Base-by-base conservation (phyloP, 306 rosid genomes). In the Acmispon strigosus region DNA sequence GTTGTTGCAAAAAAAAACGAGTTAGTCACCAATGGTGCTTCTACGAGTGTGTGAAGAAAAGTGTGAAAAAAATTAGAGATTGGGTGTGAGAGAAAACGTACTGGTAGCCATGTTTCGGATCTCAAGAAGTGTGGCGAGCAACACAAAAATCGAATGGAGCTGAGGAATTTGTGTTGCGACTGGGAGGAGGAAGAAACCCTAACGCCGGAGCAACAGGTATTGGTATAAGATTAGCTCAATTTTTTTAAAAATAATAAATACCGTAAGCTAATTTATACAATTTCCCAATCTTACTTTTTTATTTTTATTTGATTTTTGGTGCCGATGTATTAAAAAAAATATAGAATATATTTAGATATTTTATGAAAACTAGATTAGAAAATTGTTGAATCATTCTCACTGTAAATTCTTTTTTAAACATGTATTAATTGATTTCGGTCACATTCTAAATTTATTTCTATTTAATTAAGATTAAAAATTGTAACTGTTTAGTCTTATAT, bases 1-100 rank as follows among this genome's bases (percentile, higher is more conserved):
- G 77, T 62, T 41, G 92, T 96, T 86, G 84, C 66, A 83, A 9
- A 80, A 43, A 18, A 80, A 49, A 19, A 65, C 62, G 27, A 70
- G 50, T 7, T 54, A 70, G 50, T 8, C 58, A 47, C 10, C 27
- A 73, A 14, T 27, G 19, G 48, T 5, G 22, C 6, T 19, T 61
- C 6, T 32, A 32, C 8, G 37, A 0, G 6, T 32, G 18, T 42
- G 36, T 32, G 66, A 62, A 52, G 8, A 70, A 47, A 32, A 49
- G 9, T 0, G 3, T 2, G 44, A 16, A 14, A 39, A 18, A 37
- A 72, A 11, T 3, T 10, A 11, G 27, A 69, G 58, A 76, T 37
- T 32, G 24, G 29, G 7, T 18, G n/a, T 6, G 10, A 39, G 45
- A 10, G 7, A 15, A 17, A 61, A 13, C 79, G 42, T 36, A 78